Evolutionary conservation across 495 filamentous ascomycete genomes (phyloP).

Genomic region (Cenococcum geophilum): DNA sequence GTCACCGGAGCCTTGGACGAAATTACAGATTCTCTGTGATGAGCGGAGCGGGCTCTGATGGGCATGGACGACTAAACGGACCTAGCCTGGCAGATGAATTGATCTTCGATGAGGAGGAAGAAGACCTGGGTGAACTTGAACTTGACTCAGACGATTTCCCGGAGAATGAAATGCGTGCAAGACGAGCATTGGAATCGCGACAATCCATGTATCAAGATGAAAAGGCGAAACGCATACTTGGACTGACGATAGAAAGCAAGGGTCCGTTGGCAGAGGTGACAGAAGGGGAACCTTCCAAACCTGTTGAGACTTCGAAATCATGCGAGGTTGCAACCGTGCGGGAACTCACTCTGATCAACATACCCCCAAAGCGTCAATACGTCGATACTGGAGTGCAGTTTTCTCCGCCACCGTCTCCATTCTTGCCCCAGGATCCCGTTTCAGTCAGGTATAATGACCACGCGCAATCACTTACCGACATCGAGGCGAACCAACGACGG

Average conservation of each 20-base stretch:
- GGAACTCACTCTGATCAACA: conserved; percentile 7
- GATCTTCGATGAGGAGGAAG: conserved; percentile 69
- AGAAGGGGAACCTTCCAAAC: conserved; percentile 17
- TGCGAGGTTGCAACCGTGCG: conserved; percentile 5
- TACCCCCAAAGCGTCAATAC: conserved; percentile 42
- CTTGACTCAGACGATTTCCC: conserved; percentile 37
- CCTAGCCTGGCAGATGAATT: conserved; percentile 86
- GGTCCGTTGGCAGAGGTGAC: conserved; percentile 6
- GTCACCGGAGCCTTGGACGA: conserved; percentile 44
- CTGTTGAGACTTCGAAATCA: conserved; percentile 8
- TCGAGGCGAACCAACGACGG: conserved; percentile 64
- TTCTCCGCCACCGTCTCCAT: conserved; percentile 72
- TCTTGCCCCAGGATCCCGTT: conserved; percentile 29
- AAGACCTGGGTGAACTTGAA: conserved; percentile 40
- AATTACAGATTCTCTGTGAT: conserved; percentile 59
- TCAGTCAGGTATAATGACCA: conserved; percentile 10
- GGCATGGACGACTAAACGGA: conserved; percentile 56
- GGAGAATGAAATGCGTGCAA: conserved; percentile 36
- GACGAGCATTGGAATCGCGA: conserved; percentile 33
- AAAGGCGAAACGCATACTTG: conserved; percentile 42
- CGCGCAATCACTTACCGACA: conserved; percentile 46
- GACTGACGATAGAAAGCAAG: conserved; percentile 28
- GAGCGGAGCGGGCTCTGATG: conserved; percentile 42
- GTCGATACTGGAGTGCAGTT: conserved; percentile 73
- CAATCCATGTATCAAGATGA: conserved; percentile 34